Conservation (phyloP, 805 yeast species). For the Phaffomyces opuntiae region DNA sequence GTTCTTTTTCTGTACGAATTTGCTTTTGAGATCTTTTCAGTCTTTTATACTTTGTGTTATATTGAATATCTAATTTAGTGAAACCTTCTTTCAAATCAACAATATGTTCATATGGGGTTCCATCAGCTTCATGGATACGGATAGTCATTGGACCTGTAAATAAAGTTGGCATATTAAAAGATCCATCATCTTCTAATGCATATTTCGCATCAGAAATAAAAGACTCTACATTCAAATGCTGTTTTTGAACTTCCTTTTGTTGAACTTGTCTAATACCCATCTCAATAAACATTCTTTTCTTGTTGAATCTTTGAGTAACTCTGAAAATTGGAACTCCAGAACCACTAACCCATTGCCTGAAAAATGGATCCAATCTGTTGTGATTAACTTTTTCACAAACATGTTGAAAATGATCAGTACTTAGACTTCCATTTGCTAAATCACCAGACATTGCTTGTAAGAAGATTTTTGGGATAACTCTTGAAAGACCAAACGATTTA, state of each 20-base stretch:
- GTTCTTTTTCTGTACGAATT: slow-evolving; percentile 36
- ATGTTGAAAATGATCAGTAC: slow-evolving; percentile 80
- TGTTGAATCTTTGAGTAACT: slow-evolving; percentile 87
- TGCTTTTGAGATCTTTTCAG: slow-evolving; percentile 52
- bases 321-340: slow-evolving; percentile 85
- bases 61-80: slow-evolving; percentile 87
- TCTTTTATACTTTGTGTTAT: slow-evolving; percentile 88
- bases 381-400: slow-evolving; percentile 95
- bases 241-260: slow-evolving; percentile 41
- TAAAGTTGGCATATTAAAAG: slow-evolving; percentile 26
- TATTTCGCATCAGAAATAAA: slow-evolving; percentile 33
- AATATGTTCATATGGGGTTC: slow-evolving; percentile 97
- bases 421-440: slow-evolving; percentile 64
- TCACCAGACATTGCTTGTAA: slow-evolving; percentile 96
- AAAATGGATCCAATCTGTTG: slow-evolving; percentile 72
- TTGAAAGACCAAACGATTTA: slow-evolving; percentile 82
- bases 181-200: slow-evolving; percentile 7
- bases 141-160: slow-evolving; percentile 96
- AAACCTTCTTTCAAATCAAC: slow-evolving; percentile 82
- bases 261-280: slow-evolving; percentile 93
- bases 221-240: slow-evolving; percentile 28
- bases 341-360: slow-evolving; percentile 89
- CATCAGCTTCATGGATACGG: slow-evolving; percentile 95
- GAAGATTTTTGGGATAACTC: slow-evolving; percentile 87
- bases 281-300: slow-evolving; percentile 88